Base-by-base conservation (phyloP, 441 rosid genomes). In the Isatis lusitanica region DNA sequence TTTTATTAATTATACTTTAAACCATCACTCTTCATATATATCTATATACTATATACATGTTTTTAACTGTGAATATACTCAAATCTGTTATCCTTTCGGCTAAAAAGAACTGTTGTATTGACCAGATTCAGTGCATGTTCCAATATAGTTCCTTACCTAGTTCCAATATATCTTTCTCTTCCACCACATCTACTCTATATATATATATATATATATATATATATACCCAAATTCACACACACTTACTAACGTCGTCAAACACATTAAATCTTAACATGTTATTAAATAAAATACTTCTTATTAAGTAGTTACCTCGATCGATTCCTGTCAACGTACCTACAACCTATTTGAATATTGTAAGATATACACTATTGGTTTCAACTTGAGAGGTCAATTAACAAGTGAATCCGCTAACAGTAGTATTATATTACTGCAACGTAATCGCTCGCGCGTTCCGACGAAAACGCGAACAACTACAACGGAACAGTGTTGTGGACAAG, bases 301-400 rank as follows among this genome's bases (percentile, higher is more conserved):
- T 30, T 2, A 4, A 13, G 3, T 56, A 24, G 6, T 74, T 18
- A 74, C 44, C 66, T 66, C 46, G 77, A 66, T 66, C 15, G 78
- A 58, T 57, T 13, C 13, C 3, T 35, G 66, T 56, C 44, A 55
- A 56, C 30, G 62, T 58, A 58, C 46, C 13, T 30, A 63, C 18
- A 47, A 66, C 15, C 39, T 66, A 65, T 35, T 73, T 65, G 43
- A 56, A 65, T 56, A 73, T 46, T 17, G 35, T 13, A 47, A 47
- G 60, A 46, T 30, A 21, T 10, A 53, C 2, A 28, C 76, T 7
- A 42, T 74, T 74, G 72, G 67, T 48, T 18, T 48, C 71, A 66
- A 74, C 60, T 74, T 66, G 66, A 39, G n/a, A 28, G 57, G 48
- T 13, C 5, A 47, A 12, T 47, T 18, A 57, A 65, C 66, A 66